Evolutionary conservation across 2,329 filamentous ascomycete genomes (phyloP), one percentile per base, ranked within the genome.

Genomic region (Xylaria sp.): DNA sequence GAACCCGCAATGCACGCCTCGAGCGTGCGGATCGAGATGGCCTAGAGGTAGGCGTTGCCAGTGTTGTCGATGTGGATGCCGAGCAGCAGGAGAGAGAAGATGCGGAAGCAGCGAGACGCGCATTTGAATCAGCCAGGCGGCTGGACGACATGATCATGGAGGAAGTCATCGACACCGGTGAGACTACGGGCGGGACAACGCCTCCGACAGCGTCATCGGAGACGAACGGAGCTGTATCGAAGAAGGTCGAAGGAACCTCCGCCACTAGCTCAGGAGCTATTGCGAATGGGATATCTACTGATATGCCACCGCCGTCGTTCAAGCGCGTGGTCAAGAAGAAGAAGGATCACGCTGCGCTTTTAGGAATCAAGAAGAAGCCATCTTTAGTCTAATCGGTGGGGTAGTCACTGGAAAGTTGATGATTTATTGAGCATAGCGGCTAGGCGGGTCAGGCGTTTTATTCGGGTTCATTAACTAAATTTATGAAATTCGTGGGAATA

Each of bases 341-440:
- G 83, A 97, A 96, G 81, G 90, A 96, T 68, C 88, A 92, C 66
- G 84, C 89, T 0, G 90, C 91, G 15, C 83, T 90, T 25, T 81
- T 97, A 58, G 94, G 94, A 0, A 94, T 98, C 76, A 98, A 97
- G 84, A 96, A 93, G 85, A 95, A 94, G 81, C 83, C 86, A 18
- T 84, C 87, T 0, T 76, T 90, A 20, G 85, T 89, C 4, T 90
- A 54, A 72, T 28, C 1, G 5, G 13, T 15, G 44, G 18, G 18
- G 37, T 23, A 3, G 34, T 23, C 2, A 50, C 20, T 44, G 20
- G 37, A 28, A 31, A 25, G 18, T 25, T 18, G 41, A 37, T 56
- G 52, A 31, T 59, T 69, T 67, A 34, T 34, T 50, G 18, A 41
- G 64, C 67, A 67, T 67, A 63, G 69, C 67, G 64, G 39, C 54